Conservation (phyloP, 371 early-diverging fungal species). For the Mucor ambiguus region DNA sequence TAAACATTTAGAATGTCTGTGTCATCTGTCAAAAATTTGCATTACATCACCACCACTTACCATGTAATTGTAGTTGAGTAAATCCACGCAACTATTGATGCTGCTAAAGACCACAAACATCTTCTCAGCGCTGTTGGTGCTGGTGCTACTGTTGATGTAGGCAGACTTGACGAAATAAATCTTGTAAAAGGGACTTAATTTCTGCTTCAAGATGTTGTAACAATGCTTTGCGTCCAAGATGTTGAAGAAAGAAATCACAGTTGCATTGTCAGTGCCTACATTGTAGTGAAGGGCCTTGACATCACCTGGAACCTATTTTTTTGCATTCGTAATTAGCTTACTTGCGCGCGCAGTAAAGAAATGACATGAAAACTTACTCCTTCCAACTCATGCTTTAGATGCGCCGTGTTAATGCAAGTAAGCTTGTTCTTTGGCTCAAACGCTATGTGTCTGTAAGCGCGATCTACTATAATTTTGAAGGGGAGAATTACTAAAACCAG, state of each 20-base stretch:
- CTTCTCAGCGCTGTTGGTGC: not conserved
- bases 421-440: not conserved
- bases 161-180: constrained; percentile 11
- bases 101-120: constrained; percentile 5
- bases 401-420: not conserved
- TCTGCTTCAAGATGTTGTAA: not conserved
- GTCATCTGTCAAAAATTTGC: not conserved
- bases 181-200: not conserved
- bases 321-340: not conserved
- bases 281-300: not conserved
- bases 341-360: not conserved
- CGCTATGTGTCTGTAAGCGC: not conserved
- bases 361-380: not conserved
- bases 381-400: not conserved
- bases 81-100: not conserved
- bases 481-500: not conserved
- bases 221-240: constrained; percentile 6
- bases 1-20: not conserved
- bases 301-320: not conserved
- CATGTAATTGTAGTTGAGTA: constrained; percentile 8
- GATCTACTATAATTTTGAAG: not conserved
- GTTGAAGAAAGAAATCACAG: constrained; percentile 16
- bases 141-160: not conserved
- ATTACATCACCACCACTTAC: not conserved
- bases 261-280: not conserved